Conservation (phyloP, 2,329 filamentous ascomycete species). For the Lithohypha guttulata region DNA sequence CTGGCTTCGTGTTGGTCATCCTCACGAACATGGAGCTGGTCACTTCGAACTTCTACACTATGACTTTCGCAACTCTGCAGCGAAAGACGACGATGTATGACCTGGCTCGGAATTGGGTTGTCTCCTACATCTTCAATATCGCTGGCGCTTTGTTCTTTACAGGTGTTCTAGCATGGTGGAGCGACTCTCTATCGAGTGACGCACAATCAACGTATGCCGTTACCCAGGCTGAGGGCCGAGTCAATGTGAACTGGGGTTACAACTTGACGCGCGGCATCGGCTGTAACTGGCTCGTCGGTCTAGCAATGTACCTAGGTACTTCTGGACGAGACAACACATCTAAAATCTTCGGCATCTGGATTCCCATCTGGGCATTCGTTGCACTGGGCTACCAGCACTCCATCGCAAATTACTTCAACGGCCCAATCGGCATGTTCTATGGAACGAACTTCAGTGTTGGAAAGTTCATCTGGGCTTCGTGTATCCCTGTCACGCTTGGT, state of each 20-base stretch:
- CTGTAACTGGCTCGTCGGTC: slow-evolving; percentile 49
- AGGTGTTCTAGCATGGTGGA: not conserved
- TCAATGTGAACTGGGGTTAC: slow-evolving; percentile 38
- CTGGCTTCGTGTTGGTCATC: slow-evolving; percentile 42
- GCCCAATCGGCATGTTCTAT: slow-evolving; percentile 43
- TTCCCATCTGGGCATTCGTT: slow-evolving; percentile 35
- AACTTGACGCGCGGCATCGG: slow-evolving; percentile 47
- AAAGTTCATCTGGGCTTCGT: slow-evolving; percentile 48
- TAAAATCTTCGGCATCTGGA: slow-evolving; percentile 48
- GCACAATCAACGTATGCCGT: slow-evolving; percentile 1
- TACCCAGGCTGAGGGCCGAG: slow-evolving; percentile 39
- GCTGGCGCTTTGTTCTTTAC: slow-evolving; percentile 39
- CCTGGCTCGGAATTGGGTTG: slow-evolving; percentile 6
- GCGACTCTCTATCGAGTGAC: slow-evolving; percentile 1
- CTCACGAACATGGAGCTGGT: slow-evolving; percentile 40
- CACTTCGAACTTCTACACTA: slow-evolving; percentile 27
- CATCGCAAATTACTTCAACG: slow-evolving; percentile 42
- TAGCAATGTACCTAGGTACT: slow-evolving; percentile 40
- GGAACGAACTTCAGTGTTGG: slow-evolving; percentile 32
- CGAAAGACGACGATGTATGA: slow-evolving; percentile 49
- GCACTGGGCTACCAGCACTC: slow-evolving; percentile 1
- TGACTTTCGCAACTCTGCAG: slow-evolving; percentile 41
- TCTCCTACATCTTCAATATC: slow-evolving; percentile 41
- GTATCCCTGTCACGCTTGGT: slow-evolving; percentile 43
- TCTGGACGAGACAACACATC: slow-evolving; percentile 42